Evolutionary conservation across 2,329 filamentous ascomycete genomes (phyloP).

Genomic region (Pseudopithomyces chartarum): DNA sequence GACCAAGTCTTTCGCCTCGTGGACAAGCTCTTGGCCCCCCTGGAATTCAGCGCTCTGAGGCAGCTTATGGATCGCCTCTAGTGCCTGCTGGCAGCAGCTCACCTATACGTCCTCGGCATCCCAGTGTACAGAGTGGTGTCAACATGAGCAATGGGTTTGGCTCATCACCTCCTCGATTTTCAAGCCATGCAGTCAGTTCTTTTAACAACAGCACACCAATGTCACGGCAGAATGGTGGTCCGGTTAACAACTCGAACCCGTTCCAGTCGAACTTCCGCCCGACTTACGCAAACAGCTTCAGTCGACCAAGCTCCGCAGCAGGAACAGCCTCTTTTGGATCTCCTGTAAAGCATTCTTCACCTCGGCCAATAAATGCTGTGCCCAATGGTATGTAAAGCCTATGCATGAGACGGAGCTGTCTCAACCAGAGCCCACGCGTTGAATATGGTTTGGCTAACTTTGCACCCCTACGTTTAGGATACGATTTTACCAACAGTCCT

Average conservation of each 20-base stretch:
- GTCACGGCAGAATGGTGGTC: slow-evolving; percentile 34
- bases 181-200: slow-evolving; percentile 32
- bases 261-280: slow-evolving; percentile 23
- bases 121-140: slow-evolving; percentile 20
- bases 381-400: slow-evolving; percentile 24
- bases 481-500: slow-evolving; percentile 46
- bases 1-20: slow-evolving; percentile 51
- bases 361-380: slow-evolving; percentile 38
- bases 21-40: slow-evolving; percentile 51
- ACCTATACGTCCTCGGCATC: slow-evolving; percentile 29
- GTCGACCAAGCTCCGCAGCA: slow-evolving; percentile 36
- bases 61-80: slow-evolving; percentile 40
- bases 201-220: slow-evolving; percentile 29
- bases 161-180: slow-evolving; percentile 43
- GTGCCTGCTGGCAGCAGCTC: slow-evolving; percentile 34
- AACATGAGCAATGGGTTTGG: slow-evolving; percentile 28
- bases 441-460: too few relatives aligned
- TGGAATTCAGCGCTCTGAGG: slow-evolving; percentile 45
- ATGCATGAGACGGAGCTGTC: too few relatives aligned
- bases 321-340: slow-evolving; percentile 29
- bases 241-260: slow-evolving; percentile 30
- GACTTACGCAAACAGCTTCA: slow-evolving; percentile 34
- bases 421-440: too few relatives aligned
- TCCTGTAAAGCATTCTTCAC: slow-evolving; percentile 44
- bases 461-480: slow-evolving; percentile 7